Evolutionary conservation across 768 basidiomycete species (phyloP).

Genomic region (Tulasnella sp.): DNA sequence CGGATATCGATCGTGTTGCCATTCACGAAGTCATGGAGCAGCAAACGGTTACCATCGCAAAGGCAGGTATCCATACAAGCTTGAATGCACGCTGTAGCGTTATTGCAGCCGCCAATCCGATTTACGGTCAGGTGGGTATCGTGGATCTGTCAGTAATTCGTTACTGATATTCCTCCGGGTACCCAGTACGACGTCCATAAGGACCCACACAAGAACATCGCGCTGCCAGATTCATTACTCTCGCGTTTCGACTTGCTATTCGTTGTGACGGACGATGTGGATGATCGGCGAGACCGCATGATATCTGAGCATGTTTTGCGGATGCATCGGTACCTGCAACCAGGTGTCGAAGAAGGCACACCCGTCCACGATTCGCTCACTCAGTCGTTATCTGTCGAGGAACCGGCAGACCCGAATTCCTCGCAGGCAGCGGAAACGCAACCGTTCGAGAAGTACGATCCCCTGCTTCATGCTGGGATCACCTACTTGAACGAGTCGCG

Average conservation of each 20-base stretch:
- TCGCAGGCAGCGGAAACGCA: constrained; percentile 42
- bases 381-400: constrained; percentile 81
- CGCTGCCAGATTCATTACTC: constrained; percentile 90
- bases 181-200: constrained; percentile 95
- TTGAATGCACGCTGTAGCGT: constrained; percentile 97
- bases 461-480: constrained; percentile 81
- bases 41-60: constrained; percentile 98
- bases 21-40: constrained; percentile 99
- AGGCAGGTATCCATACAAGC: constrained; percentile 97
- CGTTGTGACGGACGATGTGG: constrained; percentile 95
- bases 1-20: constrained; percentile 93
- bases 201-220: constrained; percentile 97
- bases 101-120: constrained; percentile 95
- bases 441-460: constrained; percentile 94
- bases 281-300: constrained; percentile 81
- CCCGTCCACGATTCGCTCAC: constrained; percentile 77
- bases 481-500: constrained; percentile 40
- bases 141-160: neutral
- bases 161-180: constrained; percentile 17
- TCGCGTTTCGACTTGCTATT: constrained; percentile 98
- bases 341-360: constrained; percentile 90
- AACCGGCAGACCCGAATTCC: constrained; percentile 40
- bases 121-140: constrained; percentile 77
- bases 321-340: constrained; percentile 92
- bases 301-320: constrained; percentile 97